Evolutionary conservation across 306 rosid genomes (phyloP).

Genomic region (Oxytropis ochrocephala): DNA sequence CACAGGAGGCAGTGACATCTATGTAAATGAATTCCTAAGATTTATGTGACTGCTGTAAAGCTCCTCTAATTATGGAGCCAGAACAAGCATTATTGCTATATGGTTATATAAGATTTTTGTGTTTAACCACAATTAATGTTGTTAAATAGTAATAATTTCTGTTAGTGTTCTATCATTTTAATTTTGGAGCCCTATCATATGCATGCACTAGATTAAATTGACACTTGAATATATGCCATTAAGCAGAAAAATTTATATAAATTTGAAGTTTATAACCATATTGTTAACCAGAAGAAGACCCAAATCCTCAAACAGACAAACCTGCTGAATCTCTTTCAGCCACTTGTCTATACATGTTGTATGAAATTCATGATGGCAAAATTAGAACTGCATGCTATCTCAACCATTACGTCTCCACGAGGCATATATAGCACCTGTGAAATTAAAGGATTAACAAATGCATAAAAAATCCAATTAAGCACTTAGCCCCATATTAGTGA

Average conservation of each 20-base stretch:
- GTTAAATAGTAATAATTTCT: neutral
- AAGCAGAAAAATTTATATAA: neutral
- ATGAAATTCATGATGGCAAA: slow-evolving; percentile 89
- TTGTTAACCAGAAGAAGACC: neutral
- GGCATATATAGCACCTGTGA: slow-evolving; percentile 94
- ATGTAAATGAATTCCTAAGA: slow-evolving; percentile 10
- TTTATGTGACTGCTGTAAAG: neutral
- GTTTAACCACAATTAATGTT: neutral
- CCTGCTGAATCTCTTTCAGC: slow-evolving; percentile 99
- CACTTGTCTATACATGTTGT: slow-evolving; percentile 91
- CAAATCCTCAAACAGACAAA: slow-evolving; percentile 19
- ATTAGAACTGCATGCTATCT: slow-evolving; percentile 71
- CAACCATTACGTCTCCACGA: slow-evolving; percentile 99
- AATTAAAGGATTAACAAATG: slow-evolving; percentile 11
- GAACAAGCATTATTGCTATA: neutral
- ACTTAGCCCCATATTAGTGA: neutral
- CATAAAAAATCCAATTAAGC: neutral
- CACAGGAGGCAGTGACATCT: neutral
- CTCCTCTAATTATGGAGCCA: neutral
- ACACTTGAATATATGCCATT: neutral
- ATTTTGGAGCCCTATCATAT: neutral
- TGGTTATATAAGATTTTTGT: neutral
- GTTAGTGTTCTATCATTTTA: neutral
- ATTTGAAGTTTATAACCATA: neutral
- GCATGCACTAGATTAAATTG: neutral